phyloP scores from a whole-genome alignment of 768 basidiomycete genomes.

The Russula sp. region DNA sequence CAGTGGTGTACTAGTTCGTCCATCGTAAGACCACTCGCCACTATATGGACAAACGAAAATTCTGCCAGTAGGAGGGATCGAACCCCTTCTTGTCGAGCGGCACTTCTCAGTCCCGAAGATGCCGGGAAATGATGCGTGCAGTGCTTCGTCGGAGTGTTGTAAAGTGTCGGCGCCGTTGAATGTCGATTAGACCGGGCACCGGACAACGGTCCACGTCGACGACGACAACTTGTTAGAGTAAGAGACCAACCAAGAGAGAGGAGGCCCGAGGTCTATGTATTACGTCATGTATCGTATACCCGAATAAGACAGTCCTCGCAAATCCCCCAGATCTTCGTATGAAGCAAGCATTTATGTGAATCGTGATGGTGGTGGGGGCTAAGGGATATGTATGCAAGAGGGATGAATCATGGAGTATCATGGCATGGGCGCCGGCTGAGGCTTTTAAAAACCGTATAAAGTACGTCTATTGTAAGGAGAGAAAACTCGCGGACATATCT shows the following conservation, averaged over 20 bases:
- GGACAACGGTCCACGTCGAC: not conserved
- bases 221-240: not conserved
- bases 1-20: slow-evolving; percentile 83
- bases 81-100: slow-evolving; percentile 5
- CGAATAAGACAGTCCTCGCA: not conserved
- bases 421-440: slow-evolving; percentile 23
- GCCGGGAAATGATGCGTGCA: too few species aligned
- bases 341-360: slow-evolving; percentile 6
- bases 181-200: not conserved
- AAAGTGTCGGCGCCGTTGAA: not conserved
- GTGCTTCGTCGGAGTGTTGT: not conserved
- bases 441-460: slow-evolving; percentile 28
- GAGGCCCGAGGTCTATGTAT: not conserved
- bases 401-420: slow-evolving; percentile 27
- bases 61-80: slow-evolving; percentile 11
- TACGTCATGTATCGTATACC: slow-evolving; percentile 5
- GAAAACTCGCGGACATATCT: slow-evolving; percentile 14
- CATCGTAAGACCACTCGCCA: slow-evolving; percentile 37
- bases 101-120: not conserved
- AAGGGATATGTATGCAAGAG: slow-evolving; percentile 23
- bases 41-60: not conserved
- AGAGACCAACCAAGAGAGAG: too few species aligned
- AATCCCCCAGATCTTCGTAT: too few species aligned
- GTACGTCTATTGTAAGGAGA: slow-evolving; percentile 20
- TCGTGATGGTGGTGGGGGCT: not conserved